These are phyloP conservation scores for Amauroascus niger DNA, from an alignment of 2,329 filamentous ascomycete species.

Conservation along the genomic window DNA sequence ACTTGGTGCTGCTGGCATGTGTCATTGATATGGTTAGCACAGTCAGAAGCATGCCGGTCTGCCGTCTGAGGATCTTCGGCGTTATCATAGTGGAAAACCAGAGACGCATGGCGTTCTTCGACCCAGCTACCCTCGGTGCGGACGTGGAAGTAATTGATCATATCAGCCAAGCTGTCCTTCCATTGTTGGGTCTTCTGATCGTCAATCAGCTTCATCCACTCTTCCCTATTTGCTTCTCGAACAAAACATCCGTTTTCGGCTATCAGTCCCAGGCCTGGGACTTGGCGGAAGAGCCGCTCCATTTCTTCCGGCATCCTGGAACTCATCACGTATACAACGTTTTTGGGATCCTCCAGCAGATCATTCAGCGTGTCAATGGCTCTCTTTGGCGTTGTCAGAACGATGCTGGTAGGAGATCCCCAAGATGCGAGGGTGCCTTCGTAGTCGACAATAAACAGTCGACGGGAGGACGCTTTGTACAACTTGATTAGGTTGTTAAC, in stretches of 20 bases:
- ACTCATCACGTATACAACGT: conserved; percentile 90
- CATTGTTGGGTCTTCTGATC: conserved; percentile 59
- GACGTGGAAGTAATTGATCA: conserved; percentile 81
- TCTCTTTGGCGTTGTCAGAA: conserved; percentile 75
- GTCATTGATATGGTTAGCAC: conserved; percentile 90
- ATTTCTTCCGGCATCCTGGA: conserved; percentile 78
- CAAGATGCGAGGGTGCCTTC: conserved; percentile 86
- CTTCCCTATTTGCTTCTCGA: conserved; percentile 55
- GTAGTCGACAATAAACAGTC: conserved; percentile 85
- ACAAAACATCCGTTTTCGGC: conserved; percentile 93
- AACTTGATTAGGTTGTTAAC: conserved; percentile 52
- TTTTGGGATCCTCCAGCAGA: conserved; percentile 65
- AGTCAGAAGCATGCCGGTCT: conserved; percentile 72
- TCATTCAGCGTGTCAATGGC: conserved; percentile 77
- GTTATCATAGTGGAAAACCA: conserved; percentile 82
- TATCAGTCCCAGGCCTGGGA: conserved; percentile 77
- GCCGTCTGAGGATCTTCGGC: conserved; percentile 69
- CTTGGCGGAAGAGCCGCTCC: conserved; percentile 71
- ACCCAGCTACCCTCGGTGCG: conserved; percentile 80
- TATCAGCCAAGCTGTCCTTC: conserved; percentile 74
- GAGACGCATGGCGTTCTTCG: conserved; percentile 81
- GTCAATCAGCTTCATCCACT: conserved; percentile 73
- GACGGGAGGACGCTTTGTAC: conserved; percentile 57
- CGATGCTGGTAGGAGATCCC: conserved; percentile 73
- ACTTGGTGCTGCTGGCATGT: conserved; percentile 75